Conservation (phyloP, 805 yeast species). For the Candida alai region DNA sequence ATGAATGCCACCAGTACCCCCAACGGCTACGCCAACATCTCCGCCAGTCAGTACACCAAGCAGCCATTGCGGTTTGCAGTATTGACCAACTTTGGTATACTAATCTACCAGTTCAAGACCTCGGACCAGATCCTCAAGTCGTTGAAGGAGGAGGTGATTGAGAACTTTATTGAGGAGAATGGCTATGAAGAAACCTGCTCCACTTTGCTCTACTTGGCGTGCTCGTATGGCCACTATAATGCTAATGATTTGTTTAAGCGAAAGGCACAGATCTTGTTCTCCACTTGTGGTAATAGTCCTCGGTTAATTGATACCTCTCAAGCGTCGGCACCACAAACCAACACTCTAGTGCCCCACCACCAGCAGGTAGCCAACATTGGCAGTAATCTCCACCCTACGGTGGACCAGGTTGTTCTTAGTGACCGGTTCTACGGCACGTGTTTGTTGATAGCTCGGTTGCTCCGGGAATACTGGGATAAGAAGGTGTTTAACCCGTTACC, state of each 20-base stretch:
- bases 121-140: slow-evolving; percentile 76
- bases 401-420: slow-evolving; percentile 80
- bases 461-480: slow-evolving; percentile 74
- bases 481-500: slow-evolving; percentile 57
- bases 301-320: slow-evolving; percentile 26
- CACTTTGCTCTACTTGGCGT: slow-evolving; percentile 78
- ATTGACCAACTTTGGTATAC: slow-evolving; percentile 74
- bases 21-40: slow-evolving; percentile 77
- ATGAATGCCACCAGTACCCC: slow-evolving; percentile 74
- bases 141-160: slow-evolving; percentile 60
- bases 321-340: slow-evolving; percentile 5
- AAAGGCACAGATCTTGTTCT: slow-evolving; percentile 47
- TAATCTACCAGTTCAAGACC: slow-evolving; percentile 70
- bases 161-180: slow-evolving; percentile 69
- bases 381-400: slow-evolving; percentile 31
- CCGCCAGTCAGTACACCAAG: slow-evolving; percentile 79
- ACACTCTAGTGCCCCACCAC: slow-evolving; percentile 7
- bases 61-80: slow-evolving; percentile 73
- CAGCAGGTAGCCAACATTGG: slow-evolving; percentile 14
- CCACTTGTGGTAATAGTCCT: slow-evolving; percentile 53
- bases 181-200: slow-evolving; percentile 91
- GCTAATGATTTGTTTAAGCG: slow-evolving; percentile 45
- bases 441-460: slow-evolving; percentile 69
- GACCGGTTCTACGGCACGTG: slow-evolving; percentile 90
- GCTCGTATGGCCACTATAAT: slow-evolving; percentile 55